These are phyloP conservation scores for Avena sativa DNA, from an alignment of 176 grass and related monocot species.

Conservation along the genomic window DNA sequence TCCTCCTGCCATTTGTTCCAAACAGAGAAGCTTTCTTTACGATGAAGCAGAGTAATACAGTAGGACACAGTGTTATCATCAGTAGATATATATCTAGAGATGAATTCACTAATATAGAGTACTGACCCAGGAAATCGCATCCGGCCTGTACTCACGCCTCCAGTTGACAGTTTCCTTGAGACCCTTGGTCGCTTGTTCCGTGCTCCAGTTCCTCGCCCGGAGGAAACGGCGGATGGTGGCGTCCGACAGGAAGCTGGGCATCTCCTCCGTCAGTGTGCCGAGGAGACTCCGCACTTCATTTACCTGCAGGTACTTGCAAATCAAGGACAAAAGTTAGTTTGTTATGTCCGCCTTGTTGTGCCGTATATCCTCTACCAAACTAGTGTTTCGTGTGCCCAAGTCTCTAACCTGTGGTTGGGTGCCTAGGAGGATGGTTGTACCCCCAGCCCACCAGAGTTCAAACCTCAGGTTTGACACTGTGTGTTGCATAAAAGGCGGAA, in stretches of 20 bases:
- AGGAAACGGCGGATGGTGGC: slow-evolving; percentile 56
- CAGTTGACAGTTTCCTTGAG: slow-evolving; percentile 59
- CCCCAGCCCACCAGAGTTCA: too few species aligned
- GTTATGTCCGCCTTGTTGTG: background rate
- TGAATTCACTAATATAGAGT: background rate
- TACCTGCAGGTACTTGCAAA: slow-evolving; percentile 34
- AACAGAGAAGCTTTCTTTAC: background rate
- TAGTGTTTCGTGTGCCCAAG: background rate
- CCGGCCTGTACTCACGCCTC: slow-evolving; percentile 60
- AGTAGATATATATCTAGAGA: background rate
- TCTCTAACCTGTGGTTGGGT: background rate
- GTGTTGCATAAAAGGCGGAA: too few species aligned
- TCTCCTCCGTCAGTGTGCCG: slow-evolving; percentile 14
- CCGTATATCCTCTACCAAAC: background rate
- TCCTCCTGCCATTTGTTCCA: slow-evolving; percentile 50
- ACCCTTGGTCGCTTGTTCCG: slow-evolving; percentile 41
- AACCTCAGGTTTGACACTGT: too few species aligned
- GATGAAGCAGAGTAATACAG: background rate
- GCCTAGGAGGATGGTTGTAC: too few species aligned
- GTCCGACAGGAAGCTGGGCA: slow-evolving; percentile 51
- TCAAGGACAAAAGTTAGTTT: background rate
- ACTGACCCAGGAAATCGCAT: slow-evolving; percentile 54
- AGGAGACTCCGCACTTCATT: slow-evolving; percentile 49
- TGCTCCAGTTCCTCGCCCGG: slow-evolving; percentile 46
- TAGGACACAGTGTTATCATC: background rate